Evolutionary conservation across 2,329 filamentous ascomycete genomes (phyloP), one percentile per base, ranked within the genome.

Genomic region (Cytospora piceicola): DNA sequence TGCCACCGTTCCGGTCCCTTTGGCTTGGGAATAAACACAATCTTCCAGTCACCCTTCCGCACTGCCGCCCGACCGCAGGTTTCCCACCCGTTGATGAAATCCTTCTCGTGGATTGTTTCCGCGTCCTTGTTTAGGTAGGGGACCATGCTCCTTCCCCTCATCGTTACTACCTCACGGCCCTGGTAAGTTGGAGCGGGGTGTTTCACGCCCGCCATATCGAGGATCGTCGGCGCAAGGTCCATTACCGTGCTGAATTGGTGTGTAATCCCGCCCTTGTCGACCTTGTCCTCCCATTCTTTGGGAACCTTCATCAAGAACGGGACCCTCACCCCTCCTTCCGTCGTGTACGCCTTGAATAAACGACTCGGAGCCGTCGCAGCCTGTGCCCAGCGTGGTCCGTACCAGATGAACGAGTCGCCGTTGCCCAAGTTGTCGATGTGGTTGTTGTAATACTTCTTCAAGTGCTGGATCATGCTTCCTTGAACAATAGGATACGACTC

Each of bases 391-490:
- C 80, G 80, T 0, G 82, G 81, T 0, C 84, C 84, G 66, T 87
- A 87, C 83, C 84, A 87, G 65, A 85, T 80, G 71, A 85, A 87
- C 4, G 79, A 82, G 72, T 86, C 78, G 22, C 75, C 76, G 57
- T 81, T 80, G 8, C 84, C 85, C 15, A 87, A 77, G 67, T 87
- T 87, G 22, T 85, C 83, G 7, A 85, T 74, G 20, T 73, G 75
- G 71, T 87, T 87, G 74, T 86, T 77, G 73, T 87, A 87, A 75
- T 86, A 85, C 70, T 82, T 83, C 67, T 83, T 64, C 8, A 75
- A 59, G 27, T 72, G 66, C 51, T 72, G 67, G 14, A 68, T 68
- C 65, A 73, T 70, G 60, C 66, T 67, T 34, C 64, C 65, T 17
- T 68, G 62, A 7, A 69, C 60, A 30, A 69, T 69, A 4, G 73